A percentile compares a stretch with the other conserved stretches of the same genome.
These are phyloP conservation scores for Notholithocarpus densiflorus DNA, from an alignment of 306 rosid genomes.

Conservation along the genomic window DNA sequence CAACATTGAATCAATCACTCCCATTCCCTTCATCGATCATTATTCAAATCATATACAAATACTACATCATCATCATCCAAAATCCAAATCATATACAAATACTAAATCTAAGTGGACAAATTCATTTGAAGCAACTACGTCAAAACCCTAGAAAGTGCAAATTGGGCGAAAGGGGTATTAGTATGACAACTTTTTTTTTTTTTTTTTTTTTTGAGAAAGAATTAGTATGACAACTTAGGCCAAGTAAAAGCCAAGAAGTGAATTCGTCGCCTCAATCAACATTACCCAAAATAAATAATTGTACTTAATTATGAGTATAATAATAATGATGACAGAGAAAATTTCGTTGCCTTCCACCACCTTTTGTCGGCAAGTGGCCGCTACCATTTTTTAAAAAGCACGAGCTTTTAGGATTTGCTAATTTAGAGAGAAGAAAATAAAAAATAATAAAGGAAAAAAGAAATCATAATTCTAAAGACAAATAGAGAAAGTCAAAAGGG, in stretches of 20 bases:
- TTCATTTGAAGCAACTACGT: not conserved
- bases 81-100: not conserved
- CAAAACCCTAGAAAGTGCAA: not conserved
- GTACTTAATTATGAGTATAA: not conserved
- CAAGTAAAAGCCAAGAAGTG: slow-evolving; percentile 19
- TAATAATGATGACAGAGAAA: not conserved
- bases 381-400: not conserved
- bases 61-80: no score
- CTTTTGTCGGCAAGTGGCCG: slow-evolving; percentile 10
- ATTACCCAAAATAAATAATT: not conserved
- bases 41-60: not conserved
- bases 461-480: not conserved
- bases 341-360: not conserved
- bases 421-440: not conserved
- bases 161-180: not conserved
- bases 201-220: no score
- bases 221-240: not conserved
- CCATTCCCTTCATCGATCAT: not conserved
- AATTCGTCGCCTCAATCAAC: not conserved
- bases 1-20: no score
- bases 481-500: slow-evolving; percentile 1
- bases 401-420: not conserved
- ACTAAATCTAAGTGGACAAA: not conserved
- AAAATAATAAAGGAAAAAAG: not conserved
- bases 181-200: slow-evolving; percentile 7